These are phyloP conservation scores for Karstenula rhodostoma DNA, from an alignment of 2,329 filamentous ascomycete species.

Conservation along the genomic window DNA sequence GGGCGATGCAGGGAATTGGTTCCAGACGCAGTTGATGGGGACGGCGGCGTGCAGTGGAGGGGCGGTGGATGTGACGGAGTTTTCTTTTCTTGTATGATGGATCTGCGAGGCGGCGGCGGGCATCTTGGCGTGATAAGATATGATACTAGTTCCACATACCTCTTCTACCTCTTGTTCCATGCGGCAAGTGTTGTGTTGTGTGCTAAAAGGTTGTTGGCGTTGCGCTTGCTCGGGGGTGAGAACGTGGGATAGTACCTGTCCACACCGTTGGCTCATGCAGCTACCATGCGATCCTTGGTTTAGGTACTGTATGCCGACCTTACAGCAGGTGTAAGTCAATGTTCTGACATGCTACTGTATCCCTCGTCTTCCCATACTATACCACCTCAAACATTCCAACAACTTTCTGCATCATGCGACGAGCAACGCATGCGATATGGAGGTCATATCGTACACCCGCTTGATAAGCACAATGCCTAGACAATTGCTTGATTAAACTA, in stretches of 20 bases:
- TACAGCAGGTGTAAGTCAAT: neutral
- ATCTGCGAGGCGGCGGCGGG: conserved; percentile 6
- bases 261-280: no score
- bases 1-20: conserved; percentile 6
- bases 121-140: conserved; percentile 12
- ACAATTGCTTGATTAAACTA: no score
- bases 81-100: conserved; percentile 13
- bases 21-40: conserved; percentile 7
- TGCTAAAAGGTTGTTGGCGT: neutral
- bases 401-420: no score
- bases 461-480: no score
- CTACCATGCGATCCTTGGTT: no score
- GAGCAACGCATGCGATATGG: no score
- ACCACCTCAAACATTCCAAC: no score
- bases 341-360: no score
- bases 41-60: neutral
- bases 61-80: neutral
- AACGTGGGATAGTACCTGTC: no score
- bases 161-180: neutral
- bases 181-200: neutral
- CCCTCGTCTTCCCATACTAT: no score
- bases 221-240: no score
- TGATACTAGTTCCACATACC: conserved; percentile 13
- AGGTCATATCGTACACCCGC: no score
- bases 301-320: neutral